These are phyloP conservation scores for Glycyrrhiza uralensis DNA, from an alignment of 306 rosid species.

Conservation along the genomic window DNA sequence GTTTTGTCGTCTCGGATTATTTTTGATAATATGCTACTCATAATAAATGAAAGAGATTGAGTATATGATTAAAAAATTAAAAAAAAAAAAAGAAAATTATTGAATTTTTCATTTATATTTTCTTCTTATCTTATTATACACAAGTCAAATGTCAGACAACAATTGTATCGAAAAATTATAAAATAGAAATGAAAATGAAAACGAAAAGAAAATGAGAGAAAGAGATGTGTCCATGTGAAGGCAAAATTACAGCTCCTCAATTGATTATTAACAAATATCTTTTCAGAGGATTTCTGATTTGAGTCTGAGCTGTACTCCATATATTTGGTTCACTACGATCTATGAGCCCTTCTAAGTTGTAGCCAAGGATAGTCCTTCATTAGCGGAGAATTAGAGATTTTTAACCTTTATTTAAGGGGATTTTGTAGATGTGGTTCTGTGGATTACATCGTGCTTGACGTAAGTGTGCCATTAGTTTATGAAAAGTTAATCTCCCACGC, in stretches of 20 bases:
- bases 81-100: too few species aligned
- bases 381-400: constrained; percentile 42
- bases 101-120: too few species aligned
- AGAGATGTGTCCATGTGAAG: constrained; percentile 23
- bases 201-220: background rate
- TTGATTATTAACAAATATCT: constrained; percentile 24
- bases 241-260: constrained; percentile 30
- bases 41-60: too few species aligned
- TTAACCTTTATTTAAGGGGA: background rate
- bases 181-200: background rate
- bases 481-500: background rate
- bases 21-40: too few species aligned
- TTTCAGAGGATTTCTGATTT: constrained; percentile 14
- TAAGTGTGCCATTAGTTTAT: background rate
- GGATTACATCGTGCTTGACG: constrained; percentile 32
- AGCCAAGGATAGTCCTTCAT: constrained; percentile 49
- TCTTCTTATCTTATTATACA: background rate
- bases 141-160: constrained; percentile 19
- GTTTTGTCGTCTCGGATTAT: constrained; percentile 33
- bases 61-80: too few species aligned
- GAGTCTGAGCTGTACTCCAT: constrained; percentile 61
- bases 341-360: constrained; percentile 24
- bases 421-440: constrained; percentile 15
- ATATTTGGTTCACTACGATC: constrained; percentile 23
- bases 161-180: constrained; percentile 13